These are phyloP conservation scores for Antitrichia curtipendula DNA, from an alignment of 225 moss, liverwort and hornwort species.

Conservation along the genomic window DNA sequence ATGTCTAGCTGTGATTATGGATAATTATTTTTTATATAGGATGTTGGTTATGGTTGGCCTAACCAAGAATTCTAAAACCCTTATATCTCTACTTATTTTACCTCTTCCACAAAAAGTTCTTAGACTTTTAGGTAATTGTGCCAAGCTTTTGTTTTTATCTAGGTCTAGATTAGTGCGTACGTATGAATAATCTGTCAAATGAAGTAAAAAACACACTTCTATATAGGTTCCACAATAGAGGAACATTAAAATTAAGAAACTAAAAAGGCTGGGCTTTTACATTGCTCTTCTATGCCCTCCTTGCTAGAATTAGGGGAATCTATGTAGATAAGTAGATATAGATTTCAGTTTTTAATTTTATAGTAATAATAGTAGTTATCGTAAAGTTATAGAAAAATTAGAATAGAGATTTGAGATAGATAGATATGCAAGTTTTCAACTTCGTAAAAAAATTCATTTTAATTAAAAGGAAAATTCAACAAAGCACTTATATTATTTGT, in stretches of 20 bases:
- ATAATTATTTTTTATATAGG: too few species aligned
- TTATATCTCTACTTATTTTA: not conserved
- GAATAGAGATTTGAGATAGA: not conserved
- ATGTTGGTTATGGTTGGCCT: not conserved
- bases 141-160: not conserved
- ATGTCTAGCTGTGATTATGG: not conserved
- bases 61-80: not conserved
- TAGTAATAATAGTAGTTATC: not conserved
- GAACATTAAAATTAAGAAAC: not conserved
- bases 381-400: not conserved
- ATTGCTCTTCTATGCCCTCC: not conserved
- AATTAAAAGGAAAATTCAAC: not conserved
- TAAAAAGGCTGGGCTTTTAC: accelerated
- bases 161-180: accelerated
- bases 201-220: accelerated
- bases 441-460: not conserved
- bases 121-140: not conserved
- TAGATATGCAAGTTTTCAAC: not conserved
- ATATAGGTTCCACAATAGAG: not conserved
- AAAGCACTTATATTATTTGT: not conserved
- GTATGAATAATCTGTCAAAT: not conserved
- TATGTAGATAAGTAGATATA: not conserved
- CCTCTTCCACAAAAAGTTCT: not conserved
- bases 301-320: not conserved
- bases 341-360: not conserved